Conservation (phyloP, 768 basidiomycete species). For the Mycena rebaudengoi region DNA sequence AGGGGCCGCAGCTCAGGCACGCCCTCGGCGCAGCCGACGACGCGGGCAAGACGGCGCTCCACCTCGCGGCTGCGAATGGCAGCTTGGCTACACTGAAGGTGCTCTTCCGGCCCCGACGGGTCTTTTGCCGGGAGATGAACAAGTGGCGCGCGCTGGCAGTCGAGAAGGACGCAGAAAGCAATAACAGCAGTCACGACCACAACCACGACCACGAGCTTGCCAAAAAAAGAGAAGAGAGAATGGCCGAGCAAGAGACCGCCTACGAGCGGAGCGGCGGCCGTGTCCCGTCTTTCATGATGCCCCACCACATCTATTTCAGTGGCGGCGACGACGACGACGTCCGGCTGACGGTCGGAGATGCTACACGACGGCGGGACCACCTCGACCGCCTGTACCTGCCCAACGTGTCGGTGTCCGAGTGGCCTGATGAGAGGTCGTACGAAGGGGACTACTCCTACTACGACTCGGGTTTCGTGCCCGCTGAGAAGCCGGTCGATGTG, state of each 20-base stretch:
- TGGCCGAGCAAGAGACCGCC: neutral
- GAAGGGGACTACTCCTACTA: neutral
- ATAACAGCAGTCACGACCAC: neutral
- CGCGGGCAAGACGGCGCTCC: neutral
- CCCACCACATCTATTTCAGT: neutral
- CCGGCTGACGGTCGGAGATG: neutral
- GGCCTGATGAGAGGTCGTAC: neutral
- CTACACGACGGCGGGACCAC: neutral
- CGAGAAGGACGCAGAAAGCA: neutral
- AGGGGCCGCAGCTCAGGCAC: neutral
- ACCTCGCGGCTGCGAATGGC: neutral
- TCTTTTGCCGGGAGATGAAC: neutral
- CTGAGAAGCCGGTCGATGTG: neutral
- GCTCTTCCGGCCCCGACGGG: neutral
- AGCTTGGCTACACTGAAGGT: neutral
- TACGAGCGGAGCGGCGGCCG: neutral
- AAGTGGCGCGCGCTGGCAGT: neutral
- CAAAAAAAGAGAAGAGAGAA: neutral
- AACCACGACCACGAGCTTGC: neutral
- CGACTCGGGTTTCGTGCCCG: neutral
- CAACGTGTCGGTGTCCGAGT: neutral
- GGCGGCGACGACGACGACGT: neutral
- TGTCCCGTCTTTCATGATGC: neutral
- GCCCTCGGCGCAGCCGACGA: neutral
- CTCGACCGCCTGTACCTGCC: neutral